Base-by-base conservation (phyloP, 345 rosid species). In the Eutrema heterophyllum region DNA sequence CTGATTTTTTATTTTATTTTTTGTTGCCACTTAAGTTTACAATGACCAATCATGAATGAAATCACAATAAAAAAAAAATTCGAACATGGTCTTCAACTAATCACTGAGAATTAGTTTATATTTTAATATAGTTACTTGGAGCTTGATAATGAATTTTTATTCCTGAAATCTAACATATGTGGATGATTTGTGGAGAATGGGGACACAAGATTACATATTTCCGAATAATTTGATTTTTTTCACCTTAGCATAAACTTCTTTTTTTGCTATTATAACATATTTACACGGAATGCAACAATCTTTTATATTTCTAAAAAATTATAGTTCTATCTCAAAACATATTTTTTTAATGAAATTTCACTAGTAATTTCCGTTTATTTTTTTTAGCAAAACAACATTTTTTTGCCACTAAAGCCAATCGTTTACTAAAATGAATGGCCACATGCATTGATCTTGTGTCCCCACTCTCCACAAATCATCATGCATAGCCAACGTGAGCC, bases 401-500 rank as follows among this genome's bases (percentile, higher is more conserved):
- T 4, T 7, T 7, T 0, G 12, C 29, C 57, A 26, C 7, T 16
- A 7, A 56, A 56, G 44, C 40, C 21, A 15, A 41, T 29, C 52
- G 56, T 18, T 55, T 30, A 16, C 36, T 43, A 68, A 21, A 69
- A 45, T 9, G 56, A 43, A 15, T 43, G 52, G 38, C 68, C 68
- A 8, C 68, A 50, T 38, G 59, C 59, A 43, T 61, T 71, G 52
- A 71, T 61, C 60, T 24, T 61, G 75, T 61, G 71, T 51, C 58
- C 38, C 24, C 51, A 62, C 51, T 62, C 51, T 6, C 36, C 35
- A 4, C 59, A 36, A 18, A 33, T 7, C 18, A 48, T 16, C 58
- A 65, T 52, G 60, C 9, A 44, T 41, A 41, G 43, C 43, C 72
- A 55, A 44, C 69, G 68, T 64, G 56, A 46, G 27, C 30, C 43